These are phyloP conservation scores for Boletellus emodensis DNA, from an alignment of 768 basidiomycete species.

Conservation along the genomic window DNA sequence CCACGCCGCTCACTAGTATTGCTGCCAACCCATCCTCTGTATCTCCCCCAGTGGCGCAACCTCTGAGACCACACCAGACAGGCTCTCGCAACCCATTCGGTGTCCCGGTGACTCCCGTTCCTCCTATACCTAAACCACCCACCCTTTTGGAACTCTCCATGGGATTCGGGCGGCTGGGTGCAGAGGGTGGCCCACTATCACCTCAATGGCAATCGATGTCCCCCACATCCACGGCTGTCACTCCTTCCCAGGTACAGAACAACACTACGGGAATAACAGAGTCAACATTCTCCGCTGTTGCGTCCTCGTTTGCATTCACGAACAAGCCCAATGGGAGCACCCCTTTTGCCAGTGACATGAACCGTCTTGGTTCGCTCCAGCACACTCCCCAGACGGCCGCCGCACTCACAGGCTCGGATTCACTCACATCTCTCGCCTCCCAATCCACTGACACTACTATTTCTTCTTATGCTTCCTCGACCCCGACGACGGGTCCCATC, in stretches of 20 bases:
- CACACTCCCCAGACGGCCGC: slow-evolving; percentile 33
- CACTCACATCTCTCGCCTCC: slow-evolving; percentile 43
- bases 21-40: slow-evolving; percentile 21
- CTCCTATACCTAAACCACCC: slow-evolving; percentile 71
- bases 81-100: slow-evolving; percentile 97
- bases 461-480: slow-evolving; percentile 32
- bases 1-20: slow-evolving; percentile 60
- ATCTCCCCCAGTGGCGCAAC: slow-evolving; percentile 50
- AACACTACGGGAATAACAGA: slow-evolving; percentile 15
- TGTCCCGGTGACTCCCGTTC: slow-evolving; percentile 53
- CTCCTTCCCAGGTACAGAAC: slow-evolving; percentile 31
- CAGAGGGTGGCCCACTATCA: slow-evolving; percentile 27
- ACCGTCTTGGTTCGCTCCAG: slow-evolving; percentile 16
- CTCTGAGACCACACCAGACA: slow-evolving; percentile 83
- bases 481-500: slow-evolving; percentile 30
- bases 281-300: slow-evolving; percentile 63
- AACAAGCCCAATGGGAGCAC: slow-evolving; percentile 29
- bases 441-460: slow-evolving; percentile 49
- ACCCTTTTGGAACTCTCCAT: slow-evolving; percentile 78
- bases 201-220: slow-evolving; percentile 10
- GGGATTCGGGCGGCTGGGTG: slow-evolving; percentile 34
- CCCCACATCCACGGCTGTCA: slow-evolving; percentile 26
- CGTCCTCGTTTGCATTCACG: slow-evolving; percentile 63
- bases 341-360: slow-evolving; percentile 1
- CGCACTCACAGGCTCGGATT: slow-evolving; percentile 40